A percentile compares a stretch with the other conserved stretches of the same genome.
Conservation (phyloP, 371 early-diverging fungal species). For the Nosema bombycis region DNA sequence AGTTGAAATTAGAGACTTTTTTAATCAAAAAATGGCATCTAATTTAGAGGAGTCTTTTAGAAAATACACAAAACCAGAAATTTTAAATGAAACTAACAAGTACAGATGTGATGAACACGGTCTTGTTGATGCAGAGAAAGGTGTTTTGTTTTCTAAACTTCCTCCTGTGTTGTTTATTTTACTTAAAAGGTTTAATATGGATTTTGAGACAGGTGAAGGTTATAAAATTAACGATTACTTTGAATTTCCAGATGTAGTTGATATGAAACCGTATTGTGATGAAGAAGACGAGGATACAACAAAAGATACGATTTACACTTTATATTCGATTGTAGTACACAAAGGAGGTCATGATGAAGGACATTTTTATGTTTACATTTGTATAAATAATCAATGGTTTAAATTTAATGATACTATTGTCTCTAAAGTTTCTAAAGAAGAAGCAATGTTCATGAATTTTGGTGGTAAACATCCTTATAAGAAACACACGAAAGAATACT, state of each 20-base stretch:
- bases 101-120: constrained; percentile 89
- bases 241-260: constrained; percentile 81
- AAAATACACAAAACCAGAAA: constrained; percentile 77
- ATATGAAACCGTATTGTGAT: constrained; percentile 59
- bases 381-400: constrained; percentile 72
- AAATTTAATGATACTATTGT: constrained; percentile 95
- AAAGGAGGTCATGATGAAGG: constrained; percentile 86
- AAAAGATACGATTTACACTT: constrained; percentile 26
- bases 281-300: neutral
- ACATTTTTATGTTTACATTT: constrained; percentile 82
- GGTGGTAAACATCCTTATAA: constrained; percentile 68
- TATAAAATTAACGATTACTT: constrained; percentile 85
- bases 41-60: constrained; percentile 80
- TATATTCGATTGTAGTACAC: constrained; percentile 81
- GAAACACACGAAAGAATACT: constrained; percentile 47
- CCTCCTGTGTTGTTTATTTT: constrained; percentile 93
- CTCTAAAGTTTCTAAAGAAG: constrained; percentile 72
- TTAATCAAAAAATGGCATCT: constrained; percentile 33
- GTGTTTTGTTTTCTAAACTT: constrained; percentile 80
- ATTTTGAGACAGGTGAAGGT: constrained; percentile 65
- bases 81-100: constrained; percentile 71
- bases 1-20: constrained; percentile 42
- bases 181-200: constrained; percentile 91
- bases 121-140: constrained; percentile 85
- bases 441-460: constrained; percentile 76